Evolutionary conservation across 2,329 filamentous ascomycete species (phyloP).

Genomic region (Arthrobotrys sinensis): DNA sequence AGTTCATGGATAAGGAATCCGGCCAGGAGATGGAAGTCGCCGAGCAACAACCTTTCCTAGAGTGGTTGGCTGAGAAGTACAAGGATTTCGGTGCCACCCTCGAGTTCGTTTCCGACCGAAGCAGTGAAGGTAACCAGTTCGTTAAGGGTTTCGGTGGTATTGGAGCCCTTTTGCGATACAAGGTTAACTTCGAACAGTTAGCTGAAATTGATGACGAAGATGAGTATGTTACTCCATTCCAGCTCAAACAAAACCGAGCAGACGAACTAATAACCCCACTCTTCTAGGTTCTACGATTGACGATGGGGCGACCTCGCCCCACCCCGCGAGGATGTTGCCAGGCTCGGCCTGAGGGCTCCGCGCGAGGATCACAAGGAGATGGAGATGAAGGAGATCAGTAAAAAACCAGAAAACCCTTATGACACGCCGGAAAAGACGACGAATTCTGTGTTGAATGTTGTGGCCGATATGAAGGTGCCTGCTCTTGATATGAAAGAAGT

Average conservation of each 20-base stretch:
- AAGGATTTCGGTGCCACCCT: slow-evolving; percentile 96
- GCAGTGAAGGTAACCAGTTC: slow-evolving; percentile 98
- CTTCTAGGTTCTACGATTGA: slow-evolving; percentile 63
- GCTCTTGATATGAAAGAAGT: slow-evolving; percentile 42
- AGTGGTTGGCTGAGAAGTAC: slow-evolving; percentile 99
- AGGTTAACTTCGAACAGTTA: slow-evolving; percentile 99
- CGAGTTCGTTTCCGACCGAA: slow-evolving; percentile 97
- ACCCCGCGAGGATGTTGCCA: slow-evolving; percentile 65
- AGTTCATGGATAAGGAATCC: slow-evolving; percentile 95
- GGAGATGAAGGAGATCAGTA: slow-evolving; percentile 61
- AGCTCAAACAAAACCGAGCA: background rate
- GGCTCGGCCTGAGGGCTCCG: slow-evolving; percentile 64
- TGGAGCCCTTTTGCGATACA: slow-evolving; percentile 96
- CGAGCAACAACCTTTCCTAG: slow-evolving; percentile 91
- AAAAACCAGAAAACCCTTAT: slow-evolving; percentile 53
- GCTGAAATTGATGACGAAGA: slow-evolving; percentile 90
- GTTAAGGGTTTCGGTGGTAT: slow-evolving; percentile 99
- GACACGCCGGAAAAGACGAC: slow-evolving; percentile 62
- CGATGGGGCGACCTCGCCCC: slow-evolving; percentile 64
- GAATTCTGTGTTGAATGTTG: slow-evolving; percentile 60
- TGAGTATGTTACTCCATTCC: slow-evolving; percentile 76
- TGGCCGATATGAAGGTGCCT: slow-evolving; percentile 39
- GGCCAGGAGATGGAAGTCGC: slow-evolving; percentile 97
- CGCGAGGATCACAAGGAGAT: slow-evolving; percentile 61
- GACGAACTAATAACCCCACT: background rate